Evolutionary conservation across 192 early-diverging fungal species (phyloP).

Genomic region (Thoreauomyces humboldtii): DNA sequence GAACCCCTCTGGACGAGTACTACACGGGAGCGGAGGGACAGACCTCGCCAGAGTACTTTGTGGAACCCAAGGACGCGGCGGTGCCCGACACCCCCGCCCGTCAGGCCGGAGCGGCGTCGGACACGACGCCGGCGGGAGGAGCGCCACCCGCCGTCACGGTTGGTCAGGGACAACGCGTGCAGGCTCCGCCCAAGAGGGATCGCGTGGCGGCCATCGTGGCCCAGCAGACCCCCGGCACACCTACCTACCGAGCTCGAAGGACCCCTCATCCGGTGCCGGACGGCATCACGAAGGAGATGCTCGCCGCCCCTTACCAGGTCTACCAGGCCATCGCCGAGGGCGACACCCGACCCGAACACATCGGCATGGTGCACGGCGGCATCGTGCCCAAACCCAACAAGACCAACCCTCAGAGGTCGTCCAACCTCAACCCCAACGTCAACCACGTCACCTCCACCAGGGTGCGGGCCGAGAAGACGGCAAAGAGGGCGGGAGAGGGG

Average conservation of each 20-base stretch:
- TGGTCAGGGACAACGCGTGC: too few relatives aligned
- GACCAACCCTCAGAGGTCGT: neutral
- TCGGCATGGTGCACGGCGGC: conserved; percentile 20
- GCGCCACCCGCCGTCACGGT: neutral
- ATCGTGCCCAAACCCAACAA: conserved; percentile 14
- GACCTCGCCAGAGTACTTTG: too few relatives aligned
- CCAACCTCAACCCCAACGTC: neutral
- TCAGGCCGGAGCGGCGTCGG: neutral
- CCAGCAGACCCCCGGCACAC: conserved; percentile 11
- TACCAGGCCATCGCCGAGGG: conserved; percentile 29
- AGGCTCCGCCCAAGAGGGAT: neutral
- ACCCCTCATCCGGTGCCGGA: conserved; percentile 29
- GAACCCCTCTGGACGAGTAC: conserved; percentile 17
- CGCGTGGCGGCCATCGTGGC: neutral
- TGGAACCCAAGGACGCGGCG: neutral
- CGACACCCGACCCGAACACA: conserved; percentile 19
- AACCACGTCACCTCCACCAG: neutral
- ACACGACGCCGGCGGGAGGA: neutral
- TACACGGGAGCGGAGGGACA: conserved; percentile 12
- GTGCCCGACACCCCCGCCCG: neutral
- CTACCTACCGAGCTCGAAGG: conserved; percentile 7
- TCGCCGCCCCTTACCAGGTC: conserved; percentile 24
- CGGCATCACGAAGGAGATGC: conserved; percentile 33
- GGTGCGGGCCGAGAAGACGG: neutral
- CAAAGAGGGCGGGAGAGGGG: conserved; percentile 1